These are phyloP conservation scores for Claviceps arundinis DNA, from an alignment of 2,329 filamentous ascomycete species.

Conservation along the genomic window DNA sequence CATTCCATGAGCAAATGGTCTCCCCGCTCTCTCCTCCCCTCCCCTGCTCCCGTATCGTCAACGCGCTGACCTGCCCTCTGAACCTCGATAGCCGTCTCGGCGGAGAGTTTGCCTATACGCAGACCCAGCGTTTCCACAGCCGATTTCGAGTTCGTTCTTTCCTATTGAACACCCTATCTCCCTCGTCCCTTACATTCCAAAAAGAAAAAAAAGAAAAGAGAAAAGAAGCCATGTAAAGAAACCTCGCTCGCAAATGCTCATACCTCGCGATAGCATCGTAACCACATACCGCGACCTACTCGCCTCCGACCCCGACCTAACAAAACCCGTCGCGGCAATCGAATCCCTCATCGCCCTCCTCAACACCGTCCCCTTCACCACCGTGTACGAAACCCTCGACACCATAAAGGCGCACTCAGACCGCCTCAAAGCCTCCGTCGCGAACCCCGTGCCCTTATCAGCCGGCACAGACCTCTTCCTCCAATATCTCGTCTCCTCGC, in stretches of 20 bases:
- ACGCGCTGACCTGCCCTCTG: not conserved
- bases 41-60: not conserved
- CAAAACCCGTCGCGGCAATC: slow-evolving; percentile 91
- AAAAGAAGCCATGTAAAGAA: not conserved
- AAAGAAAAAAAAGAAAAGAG: not conserved
- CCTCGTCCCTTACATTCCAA: too few relatives aligned
- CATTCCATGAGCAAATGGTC: not conserved
- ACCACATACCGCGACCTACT: slow-evolving; percentile 41
- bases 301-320: slow-evolving; percentile 63
- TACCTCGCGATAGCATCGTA: slow-evolving; percentile 33
- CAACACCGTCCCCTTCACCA: slow-evolving; percentile 64
- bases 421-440: slow-evolving; percentile 62
- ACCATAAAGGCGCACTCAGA: slow-evolving; percentile 66
- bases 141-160: slow-evolving; percentile 10
- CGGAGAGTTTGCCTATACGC: slow-evolving; percentile 2
- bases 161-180: not conserved
- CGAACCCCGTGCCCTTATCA: slow-evolving; percentile 82
- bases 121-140: slow-evolving; percentile 8
- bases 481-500: slow-evolving; percentile 73
- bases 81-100: not conserved
- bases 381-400: slow-evolving; percentile 87
- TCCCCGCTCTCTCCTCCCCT: not conserved
- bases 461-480: slow-evolving; percentile 94
- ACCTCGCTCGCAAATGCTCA: slow-evolving; percentile 1
- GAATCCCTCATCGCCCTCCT: slow-evolving; percentile 82